A percentile compares a stretch with the other conserved stretches of the same genome.
Evolutionary conservation across 345 rosid genomes (phyloP).

Genomic region (Arabis hirsuta): DNA sequence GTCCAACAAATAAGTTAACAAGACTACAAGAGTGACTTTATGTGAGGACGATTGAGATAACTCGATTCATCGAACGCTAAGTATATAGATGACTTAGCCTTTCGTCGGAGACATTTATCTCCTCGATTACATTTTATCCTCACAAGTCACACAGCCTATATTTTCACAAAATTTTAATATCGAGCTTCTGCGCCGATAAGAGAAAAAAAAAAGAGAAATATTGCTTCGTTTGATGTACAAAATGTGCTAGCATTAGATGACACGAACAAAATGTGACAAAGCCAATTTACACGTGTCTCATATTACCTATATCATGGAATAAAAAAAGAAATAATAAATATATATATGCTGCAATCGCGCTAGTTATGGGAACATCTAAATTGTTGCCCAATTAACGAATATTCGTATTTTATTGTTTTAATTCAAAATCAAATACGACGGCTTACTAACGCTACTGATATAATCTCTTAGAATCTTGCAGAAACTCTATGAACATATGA

Average conservation of each 20-base stretch:
- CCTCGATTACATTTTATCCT: too few relatives aligned
- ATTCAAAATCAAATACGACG: not conserved
- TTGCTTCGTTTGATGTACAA: not conserved
- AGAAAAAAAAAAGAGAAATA: not conserved
- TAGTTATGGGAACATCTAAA: conserved; percentile 11
- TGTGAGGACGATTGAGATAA: too few relatives aligned
- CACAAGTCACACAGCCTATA: not conserved
- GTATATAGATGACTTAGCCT: too few relatives aligned
- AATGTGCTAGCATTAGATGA: not conserved
- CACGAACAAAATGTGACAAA: conserved; percentile 22
- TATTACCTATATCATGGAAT: not conserved
- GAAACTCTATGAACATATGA: not conserved
- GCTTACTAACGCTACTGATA: not conserved
- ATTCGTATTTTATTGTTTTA: conserved; percentile 1
- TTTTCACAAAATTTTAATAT: not conserved
- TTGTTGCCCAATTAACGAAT: conserved; percentile 19
- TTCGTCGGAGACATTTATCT: too few relatives aligned
- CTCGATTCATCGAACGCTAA: too few relatives aligned
- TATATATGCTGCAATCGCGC: not conserved
- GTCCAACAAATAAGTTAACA: too few relatives aligned
- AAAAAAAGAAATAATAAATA: not conserved
- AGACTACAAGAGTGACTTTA: too few relatives aligned
- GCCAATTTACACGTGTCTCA: conserved; percentile 10
- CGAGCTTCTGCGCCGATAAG: not conserved
- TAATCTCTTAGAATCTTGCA: conserved; percentile 11